Percentiles rank a stretch among this genome's conserved stretches.
Evolutionary conservation across 2,329 filamentous ascomycete species (phyloP).

Genomic region (Colletotrichum lini): DNA sequence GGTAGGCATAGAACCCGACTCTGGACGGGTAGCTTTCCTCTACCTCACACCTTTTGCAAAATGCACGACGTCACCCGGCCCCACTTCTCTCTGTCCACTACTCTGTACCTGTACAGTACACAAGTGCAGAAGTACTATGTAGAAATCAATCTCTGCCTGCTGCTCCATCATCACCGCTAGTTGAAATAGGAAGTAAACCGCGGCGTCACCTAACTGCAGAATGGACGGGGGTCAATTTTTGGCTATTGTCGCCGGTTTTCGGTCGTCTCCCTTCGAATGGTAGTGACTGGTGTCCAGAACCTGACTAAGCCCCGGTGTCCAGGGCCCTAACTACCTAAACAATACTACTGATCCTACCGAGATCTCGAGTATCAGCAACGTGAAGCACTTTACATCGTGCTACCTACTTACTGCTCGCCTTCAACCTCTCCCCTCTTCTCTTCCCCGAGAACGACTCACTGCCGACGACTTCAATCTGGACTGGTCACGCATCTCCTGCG

Average conservation of each 20-base stretch:
- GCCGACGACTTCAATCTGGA: background rate
- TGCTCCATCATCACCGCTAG: too few relatives aligned
- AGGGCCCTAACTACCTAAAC: background rate
- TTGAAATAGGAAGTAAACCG: constrained; percentile 9
- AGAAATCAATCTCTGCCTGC: too few relatives aligned
- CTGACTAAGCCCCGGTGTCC: background rate
- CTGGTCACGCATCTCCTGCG: constrained; percentile 6
- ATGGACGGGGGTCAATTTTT: background rate
- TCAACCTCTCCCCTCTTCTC: too few relatives aligned
- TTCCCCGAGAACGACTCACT: background rate
- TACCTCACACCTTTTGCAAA: background rate
- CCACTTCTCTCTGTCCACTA: constrained; percentile 19
- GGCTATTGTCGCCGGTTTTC: background rate
- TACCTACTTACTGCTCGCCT: background rate
- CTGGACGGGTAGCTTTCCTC: constrained; percentile 8
- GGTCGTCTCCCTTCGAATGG: background rate
- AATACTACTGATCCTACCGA: background rate
- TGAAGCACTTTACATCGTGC: background rate
- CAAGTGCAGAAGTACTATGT: background rate
- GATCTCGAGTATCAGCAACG: background rate
- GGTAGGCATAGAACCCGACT: constrained; percentile 10
- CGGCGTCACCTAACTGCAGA: background rate
- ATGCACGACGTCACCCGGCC: constrained; percentile 27
- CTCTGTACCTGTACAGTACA: too few relatives aligned
- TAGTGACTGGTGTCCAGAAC: background rate